Base-by-base conservation (phyloP, 306 rosid genomes). In the Dryas octopetala region DNA sequence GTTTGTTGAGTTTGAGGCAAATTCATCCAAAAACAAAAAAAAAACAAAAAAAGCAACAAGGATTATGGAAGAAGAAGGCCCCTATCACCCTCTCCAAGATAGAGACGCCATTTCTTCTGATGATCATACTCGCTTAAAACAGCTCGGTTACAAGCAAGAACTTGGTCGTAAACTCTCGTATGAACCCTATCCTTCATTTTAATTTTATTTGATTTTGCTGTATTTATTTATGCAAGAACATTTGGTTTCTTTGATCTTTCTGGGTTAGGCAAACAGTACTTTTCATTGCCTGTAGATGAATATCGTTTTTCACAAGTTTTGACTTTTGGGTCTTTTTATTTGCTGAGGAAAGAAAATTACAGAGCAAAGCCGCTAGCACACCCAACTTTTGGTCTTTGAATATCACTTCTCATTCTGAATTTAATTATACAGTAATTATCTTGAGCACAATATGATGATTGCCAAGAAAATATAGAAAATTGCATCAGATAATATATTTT, bases 131-230 rank as follows among this genome's bases (percentile, higher is more conserved):
- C 81, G 83, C 67, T 49, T 85, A 48, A 53, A 62, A 9, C 85
- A 85, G 68, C 89, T 85, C 40, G 86, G 89, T 26, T 85, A 82
- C 73, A 82, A 82, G 83, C 89, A 73, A 74, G 84, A 85, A 62
- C 89, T 85, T 70, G 57, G 70, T 15, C 86, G 86, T 8, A 44
- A 74, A 50, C 89, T 85, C 74, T 82, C 83, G 89, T 82, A 71
- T 7, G 82, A 17, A 47, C 41, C 15, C 5, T 60, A 16, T 54
- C 70, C 10, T 66, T 23, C 41, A 26, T 4, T 26, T 4, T 28
- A 2, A 32, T 32, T 32, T 13, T 19, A 14, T 49, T 6, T 3
- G 45, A 9, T 0, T 60, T 17, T 45, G 26, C 7, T 12, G 6
- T 58, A 1, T 3, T 28, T 14, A 48, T 38, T 5, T 32, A 32